Evolutionary conservation across 2,329 filamentous ascomycete species (phyloP), one percentile per base, ranked within the genome.

Genomic region (Monilinia vaccinii-corymbosi): DNA sequence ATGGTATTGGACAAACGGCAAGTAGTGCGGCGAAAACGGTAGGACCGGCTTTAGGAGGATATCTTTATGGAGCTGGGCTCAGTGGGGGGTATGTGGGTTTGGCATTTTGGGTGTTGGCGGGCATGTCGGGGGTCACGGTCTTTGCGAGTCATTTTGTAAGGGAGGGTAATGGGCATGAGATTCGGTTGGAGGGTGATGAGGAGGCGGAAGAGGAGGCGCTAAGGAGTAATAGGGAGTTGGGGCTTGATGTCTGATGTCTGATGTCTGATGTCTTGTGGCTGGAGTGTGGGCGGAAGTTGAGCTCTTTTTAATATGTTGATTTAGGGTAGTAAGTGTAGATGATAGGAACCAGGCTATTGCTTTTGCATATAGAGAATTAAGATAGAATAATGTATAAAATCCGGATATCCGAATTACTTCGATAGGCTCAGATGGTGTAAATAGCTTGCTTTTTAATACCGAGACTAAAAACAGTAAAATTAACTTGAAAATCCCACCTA

Each of bases 141-240:
- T 61, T 80, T 5, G 77, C 79, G 6, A 85, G 81, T 57, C 76
- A 78, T 65, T 77, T 80, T 61, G 80, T 87, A 10, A 74, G 73
- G 56, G 84, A 87, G 64, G 84, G 84, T 0, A 75, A 84, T 66
- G 85, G 85, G 0, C 83, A 87, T 69, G 84, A 87, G 70, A 81
- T 87, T 49, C 77, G 83, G 76, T 69, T 87, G 2, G 81, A 85
- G 32, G 84, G 83, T 0, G 84, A 87, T 63, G 78, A 81, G 32
- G 79, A 80, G 36, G 75, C 75, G 1, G 70, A 71, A 38, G 69
- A 61, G 11, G 69, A 70, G 55, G 68, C 67, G 5, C 64, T 64
- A 11, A 46, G 25, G 25, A 63, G 61, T 45, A 69, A 69, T 62
- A 61, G 60, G 34, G 53, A 58, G 28, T 61, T 68, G 44, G 58